Evolutionary conservation across 345 rosid species (phyloP).

Genomic region (Gossypium stocksii): DNA sequence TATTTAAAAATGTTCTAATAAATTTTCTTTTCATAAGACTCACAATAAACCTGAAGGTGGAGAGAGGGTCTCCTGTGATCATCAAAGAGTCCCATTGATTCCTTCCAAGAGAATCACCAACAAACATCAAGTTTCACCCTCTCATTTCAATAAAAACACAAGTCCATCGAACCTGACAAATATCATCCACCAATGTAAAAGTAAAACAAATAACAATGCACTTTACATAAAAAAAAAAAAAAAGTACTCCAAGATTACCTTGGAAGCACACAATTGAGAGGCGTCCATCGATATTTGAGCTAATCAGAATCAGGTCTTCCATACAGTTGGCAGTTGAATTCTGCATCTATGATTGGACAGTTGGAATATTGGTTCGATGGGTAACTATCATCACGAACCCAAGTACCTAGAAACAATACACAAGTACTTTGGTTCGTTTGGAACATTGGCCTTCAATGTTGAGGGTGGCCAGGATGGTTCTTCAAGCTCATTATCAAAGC

Average conservation of each 20-base stretch:
- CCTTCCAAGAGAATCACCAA: slow-evolving; percentile 85
- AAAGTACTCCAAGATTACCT: slow-evolving; percentile 33
- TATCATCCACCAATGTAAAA: slow-evolving; percentile 30
- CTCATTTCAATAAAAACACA: slow-evolving; percentile 62
- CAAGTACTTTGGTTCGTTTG: slow-evolving; percentile 52
- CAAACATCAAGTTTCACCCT: slow-evolving; percentile 78
- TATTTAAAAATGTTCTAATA: no score
- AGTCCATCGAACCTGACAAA: slow-evolving; percentile 77
- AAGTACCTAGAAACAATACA: slow-evolving; percentile 42
- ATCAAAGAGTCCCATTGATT: slow-evolving; percentile 94
- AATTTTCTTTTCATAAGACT: slow-evolving; percentile 6
- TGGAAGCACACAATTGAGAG: slow-evolving; percentile 76
- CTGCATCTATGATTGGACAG: slow-evolving; percentile 63
- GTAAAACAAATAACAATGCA: no score
- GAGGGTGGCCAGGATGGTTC: slow-evolving; percentile 46
- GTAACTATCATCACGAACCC: slow-evolving; percentile 71
- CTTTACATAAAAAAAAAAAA: no score
- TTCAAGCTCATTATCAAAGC: slow-evolving; percentile 57
- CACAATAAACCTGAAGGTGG: slow-evolving; percentile 73
- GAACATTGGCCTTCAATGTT: slow-evolving; percentile 45
- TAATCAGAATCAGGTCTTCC: slow-evolving; percentile 90
- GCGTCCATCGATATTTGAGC: slow-evolving; percentile 85
- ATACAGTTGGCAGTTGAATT: slow-evolving; percentile 70
- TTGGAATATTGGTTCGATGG: slow-evolving; percentile 54
- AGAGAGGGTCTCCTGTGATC: slow-evolving; percentile 61